These are phyloP conservation scores for Boletus reticulatus DNA, from an alignment of 768 basidiomycete genomes.

Conservation along the genomic window DNA sequence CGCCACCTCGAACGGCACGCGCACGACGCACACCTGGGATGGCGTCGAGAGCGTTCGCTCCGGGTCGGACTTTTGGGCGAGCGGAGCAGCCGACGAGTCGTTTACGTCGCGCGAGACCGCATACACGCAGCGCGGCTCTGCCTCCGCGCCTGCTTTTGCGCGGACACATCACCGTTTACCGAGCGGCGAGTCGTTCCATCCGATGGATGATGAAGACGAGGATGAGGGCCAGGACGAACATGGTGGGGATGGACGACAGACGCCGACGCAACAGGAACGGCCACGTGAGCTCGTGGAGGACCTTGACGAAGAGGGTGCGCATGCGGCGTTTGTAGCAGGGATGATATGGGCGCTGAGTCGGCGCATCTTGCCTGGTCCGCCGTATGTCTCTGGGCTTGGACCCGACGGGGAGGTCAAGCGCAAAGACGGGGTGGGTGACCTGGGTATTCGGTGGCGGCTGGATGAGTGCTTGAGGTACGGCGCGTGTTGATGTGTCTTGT, in stretches of 20 bases:
- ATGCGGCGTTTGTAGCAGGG: constrained; percentile 82
- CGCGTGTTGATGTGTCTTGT: constrained; percentile 3
- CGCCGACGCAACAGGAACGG: constrained; percentile 14
- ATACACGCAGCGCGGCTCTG: constrained; percentile 2
- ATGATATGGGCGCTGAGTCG: constrained; percentile 84
- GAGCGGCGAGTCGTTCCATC: constrained; percentile 33
- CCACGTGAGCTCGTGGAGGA: constrained; percentile 29
- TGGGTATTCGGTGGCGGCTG: constrained; percentile 63
- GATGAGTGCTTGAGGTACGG: constrained; percentile 76
- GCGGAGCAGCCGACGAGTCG: constrained; percentile 18
- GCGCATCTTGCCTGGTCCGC: constrained; percentile 67
- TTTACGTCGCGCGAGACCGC: constrained; percentile 18
- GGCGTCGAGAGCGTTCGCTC: constrained; percentile 51
- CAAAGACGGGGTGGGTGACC: constrained; percentile 37
- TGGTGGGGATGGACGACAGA: constrained; percentile 19
- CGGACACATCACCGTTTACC: constrained; percentile 12
- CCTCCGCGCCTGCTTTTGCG: not conserved
- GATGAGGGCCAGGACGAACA: constrained; percentile 17
- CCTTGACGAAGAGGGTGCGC: constrained; percentile 73
- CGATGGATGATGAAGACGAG: constrained; percentile 29
- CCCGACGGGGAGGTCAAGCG: constrained; percentile 16
- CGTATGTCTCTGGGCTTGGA: constrained; percentile 55
- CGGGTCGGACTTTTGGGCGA: constrained; percentile 79
- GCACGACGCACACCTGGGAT: constrained; percentile 12
- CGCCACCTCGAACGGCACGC: constrained; percentile 16